phyloP scores from a whole-genome alignment of 345 rosid genomes.

The Sonneratia caseolaris region DNA sequence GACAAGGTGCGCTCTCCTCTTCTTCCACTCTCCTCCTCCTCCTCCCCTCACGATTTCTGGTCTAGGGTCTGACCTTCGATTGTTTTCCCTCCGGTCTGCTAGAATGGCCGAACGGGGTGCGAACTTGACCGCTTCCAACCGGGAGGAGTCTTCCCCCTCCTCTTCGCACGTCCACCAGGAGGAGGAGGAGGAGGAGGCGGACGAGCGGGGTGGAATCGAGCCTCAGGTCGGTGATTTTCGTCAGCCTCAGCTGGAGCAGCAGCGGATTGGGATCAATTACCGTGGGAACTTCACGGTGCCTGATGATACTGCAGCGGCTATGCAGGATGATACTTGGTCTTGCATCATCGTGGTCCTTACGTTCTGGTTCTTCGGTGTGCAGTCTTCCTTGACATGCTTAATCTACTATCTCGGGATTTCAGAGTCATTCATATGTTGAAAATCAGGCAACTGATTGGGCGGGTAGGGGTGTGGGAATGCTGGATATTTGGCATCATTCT shows the following conservation, averaged over 20 bases:
- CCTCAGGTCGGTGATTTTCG: slow-evolving; percentile 13
- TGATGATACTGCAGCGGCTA: slow-evolving; percentile 27
- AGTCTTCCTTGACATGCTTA: slow-evolving; percentile 1
- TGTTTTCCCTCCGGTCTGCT: background rate
- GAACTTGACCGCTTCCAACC: slow-evolving; percentile 12
- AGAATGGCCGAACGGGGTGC: slow-evolving; percentile 46
- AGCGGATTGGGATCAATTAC: slow-evolving; percentile 23
- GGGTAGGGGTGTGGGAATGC: background rate
- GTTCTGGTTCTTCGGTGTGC: slow-evolving; percentile 84
- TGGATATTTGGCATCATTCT: background rate
- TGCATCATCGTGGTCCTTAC: slow-evolving; percentile 76
- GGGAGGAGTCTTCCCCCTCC: slow-evolving; percentile 1
- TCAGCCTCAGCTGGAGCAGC: slow-evolving; percentile 38
- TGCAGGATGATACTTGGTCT: slow-evolving; percentile 73
- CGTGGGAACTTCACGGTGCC: slow-evolving; percentile 21
- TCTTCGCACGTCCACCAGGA: slow-evolving; percentile 27
- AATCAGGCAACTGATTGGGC: background rate
- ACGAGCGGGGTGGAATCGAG: slow-evolving; percentile 16
- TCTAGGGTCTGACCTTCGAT: slow-evolving; percentile 18
- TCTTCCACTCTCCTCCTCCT: background rate
- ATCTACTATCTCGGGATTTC: background rate
- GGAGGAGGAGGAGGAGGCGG: slow-evolving; percentile 33
- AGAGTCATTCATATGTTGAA: background rate
- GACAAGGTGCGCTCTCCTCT: slow-evolving; percentile 4
- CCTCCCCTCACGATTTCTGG: slow-evolving; percentile 10